Base-by-base conservation (phyloP, 805 yeast species). In the Yamadazyma endophytica region DNA sequence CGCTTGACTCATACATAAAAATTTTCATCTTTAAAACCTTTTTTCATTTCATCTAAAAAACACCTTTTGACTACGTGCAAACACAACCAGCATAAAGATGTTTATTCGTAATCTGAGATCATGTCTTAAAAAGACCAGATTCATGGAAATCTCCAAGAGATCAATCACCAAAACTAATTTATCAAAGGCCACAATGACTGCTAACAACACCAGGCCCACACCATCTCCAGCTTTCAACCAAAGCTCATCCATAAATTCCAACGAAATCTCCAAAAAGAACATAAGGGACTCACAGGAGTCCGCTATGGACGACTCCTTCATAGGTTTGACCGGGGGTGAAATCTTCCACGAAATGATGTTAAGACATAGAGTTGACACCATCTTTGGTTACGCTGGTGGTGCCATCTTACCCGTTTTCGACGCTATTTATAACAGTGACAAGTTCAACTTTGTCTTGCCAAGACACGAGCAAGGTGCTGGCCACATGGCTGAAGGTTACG, bases 381-480 rank as follows among this genome's bases (percentile, higher is more conserved):
- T 92, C 28, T 92, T 90, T 58, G 98, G 98, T 25, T 92, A 92
- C 67, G 95, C 98, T 33, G 98, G 98, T 52, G 98, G 98, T 58
- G 98, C 98, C 46, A 92, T 92, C 52, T 73, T 92, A 50, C 97
- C 98, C 9, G 98, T 92, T 16, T 92, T 83, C 55, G 98, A 92
- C 57, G 97, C 97, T 46, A 92, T 92, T 47, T 85, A 82, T 70
- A 83, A 90, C 67, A 84, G 96, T 13, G 79, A 81, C 35, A 77
- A 83, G 52, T 90, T 92, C 72, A 77, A 81, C 47, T 92, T 92
- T 55, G 85, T 92, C 35, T 68, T 92, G 43, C 98, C 98, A 29
- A 77, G 94, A 51, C 97, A 92, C 60, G 98, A 92, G 63, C 98
- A 92, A 65, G 98, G 98, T 58, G 98, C 97, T 12, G 98, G 98